phyloP scores from a whole-genome alignment of 1,284 basidiomycete species.

The Termitomyces sp. region DNA sequence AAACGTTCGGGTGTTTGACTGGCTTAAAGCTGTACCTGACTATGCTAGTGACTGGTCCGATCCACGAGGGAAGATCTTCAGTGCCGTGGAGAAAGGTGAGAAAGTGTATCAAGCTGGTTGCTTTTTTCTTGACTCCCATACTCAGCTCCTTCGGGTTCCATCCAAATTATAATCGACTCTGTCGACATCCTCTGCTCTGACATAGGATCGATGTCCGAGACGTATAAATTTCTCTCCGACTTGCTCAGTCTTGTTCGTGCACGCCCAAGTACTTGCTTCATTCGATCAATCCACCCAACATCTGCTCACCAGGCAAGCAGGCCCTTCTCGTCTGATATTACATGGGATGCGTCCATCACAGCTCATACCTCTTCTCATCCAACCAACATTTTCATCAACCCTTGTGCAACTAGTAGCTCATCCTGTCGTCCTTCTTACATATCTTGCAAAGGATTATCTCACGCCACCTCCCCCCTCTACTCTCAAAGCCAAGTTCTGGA shows the following conservation, averaged over 20 bases:
- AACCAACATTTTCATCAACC: conserved; percentile 61
- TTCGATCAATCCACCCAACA: conserved; percentile 1
- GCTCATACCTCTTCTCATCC: conserved; percentile 50
- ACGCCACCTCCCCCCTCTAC: conserved; percentile 62
- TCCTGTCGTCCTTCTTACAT: conserved; percentile 55
- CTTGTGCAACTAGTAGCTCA: conserved; percentile 64
- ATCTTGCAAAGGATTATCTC: conserved; percentile 64
- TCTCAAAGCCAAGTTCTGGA: conserved; percentile 67
- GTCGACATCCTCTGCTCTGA: conserved; percentile 58
- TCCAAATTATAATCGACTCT: conserved; percentile 64
- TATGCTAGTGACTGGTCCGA: conserved; percentile 38
- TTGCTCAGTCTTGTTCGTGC: conserved; percentile 38
- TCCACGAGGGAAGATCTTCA: conserved; percentile 35
- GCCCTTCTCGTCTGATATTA: conserved; percentile 60
- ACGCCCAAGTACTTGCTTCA: conserved; percentile 38
- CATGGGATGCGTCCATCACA: conserved; percentile 51
- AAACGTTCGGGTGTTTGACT: conserved; percentile 43
- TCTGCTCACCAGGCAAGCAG: conserved; percentile 27
- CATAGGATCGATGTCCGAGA: conserved; percentile 45
- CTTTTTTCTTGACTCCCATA: conserved; percentile 3
- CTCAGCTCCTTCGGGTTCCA: conserved; percentile 35
- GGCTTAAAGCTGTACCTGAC: conserved; percentile 48
- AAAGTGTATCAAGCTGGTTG: background rate
- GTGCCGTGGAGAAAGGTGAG: conserved; percentile 42
- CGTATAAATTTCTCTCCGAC: conserved; percentile 45